These are phyloP conservation scores for Rhodotorula sp. DNA, from an alignment of 1,284 basidiomycete genomes.

Conservation along the genomic window DNA sequence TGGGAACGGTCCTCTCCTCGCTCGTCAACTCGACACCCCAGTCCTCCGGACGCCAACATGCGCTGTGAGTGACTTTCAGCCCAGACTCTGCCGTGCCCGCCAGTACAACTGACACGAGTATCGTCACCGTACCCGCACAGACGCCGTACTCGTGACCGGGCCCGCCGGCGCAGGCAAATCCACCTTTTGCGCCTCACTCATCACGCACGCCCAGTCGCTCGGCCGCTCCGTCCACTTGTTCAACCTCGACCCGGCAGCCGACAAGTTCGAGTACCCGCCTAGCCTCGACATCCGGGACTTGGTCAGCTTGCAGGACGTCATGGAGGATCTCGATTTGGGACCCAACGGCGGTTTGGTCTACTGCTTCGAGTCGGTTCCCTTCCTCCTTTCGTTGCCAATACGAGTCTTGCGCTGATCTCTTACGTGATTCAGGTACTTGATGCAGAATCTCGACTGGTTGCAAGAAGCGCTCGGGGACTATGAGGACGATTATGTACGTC, in stretches of 20 bases:
- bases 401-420: no score
- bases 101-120: background rate
- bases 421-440: slow-evolving; percentile 68
- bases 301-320: slow-evolving; percentile 90
- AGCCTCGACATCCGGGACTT: slow-evolving; percentile 93
- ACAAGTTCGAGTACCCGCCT: slow-evolving; percentile 87
- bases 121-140: background rate
- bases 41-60: background rate
- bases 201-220: slow-evolving; percentile 83
- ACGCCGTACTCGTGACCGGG: slow-evolving; percentile 57
- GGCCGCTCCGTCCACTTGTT: slow-evolving; percentile 87
- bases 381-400: no score
- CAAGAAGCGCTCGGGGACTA: slow-evolving; percentile 92
- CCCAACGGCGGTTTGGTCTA: slow-evolving; percentile 97
- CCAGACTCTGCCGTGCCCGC: background rate
- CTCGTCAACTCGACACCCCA: no score
- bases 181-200: slow-evolving; percentile 83
- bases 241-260: slow-evolving; percentile 96
- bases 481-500: slow-evolving; percentile 80
- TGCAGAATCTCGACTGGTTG: slow-evolving; percentile 99
- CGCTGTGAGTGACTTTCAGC: no score
- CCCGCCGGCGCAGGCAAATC: slow-evolving; percentile 98
- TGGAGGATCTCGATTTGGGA: slow-evolving; percentile 91
- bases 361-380: slow-evolving; percentile 89
- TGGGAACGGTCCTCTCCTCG: no score